Evolutionary conservation across 495 filamentous ascomycete genomes (phyloP).

Genomic region (Penicillium macrosclerotiorum): DNA sequence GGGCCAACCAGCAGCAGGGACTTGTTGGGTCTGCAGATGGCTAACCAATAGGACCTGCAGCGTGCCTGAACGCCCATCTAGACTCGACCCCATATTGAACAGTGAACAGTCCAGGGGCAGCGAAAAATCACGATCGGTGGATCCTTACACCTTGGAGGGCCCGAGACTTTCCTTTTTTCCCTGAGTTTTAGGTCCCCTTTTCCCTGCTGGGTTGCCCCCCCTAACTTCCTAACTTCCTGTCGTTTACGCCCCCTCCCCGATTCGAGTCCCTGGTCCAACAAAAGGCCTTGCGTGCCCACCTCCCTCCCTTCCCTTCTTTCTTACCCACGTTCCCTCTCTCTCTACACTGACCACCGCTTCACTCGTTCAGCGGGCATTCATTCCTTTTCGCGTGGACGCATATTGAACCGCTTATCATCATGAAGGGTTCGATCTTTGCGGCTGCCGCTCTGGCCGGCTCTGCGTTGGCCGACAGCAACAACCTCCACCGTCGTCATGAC

Average conservation of each 20-base stretch:
- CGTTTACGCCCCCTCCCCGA: conserved; percentile 35
- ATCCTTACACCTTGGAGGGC: background rate
- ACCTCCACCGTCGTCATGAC: conserved; percentile 61
- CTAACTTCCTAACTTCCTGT: conserved; percentile 37
- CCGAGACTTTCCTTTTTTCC: conserved; percentile 10
- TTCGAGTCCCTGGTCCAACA: conserved; percentile 28
- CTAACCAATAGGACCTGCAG: conserved; percentile 8
- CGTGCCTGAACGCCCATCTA: conserved; percentile 24
- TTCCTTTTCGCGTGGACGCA: conserved; percentile 43
- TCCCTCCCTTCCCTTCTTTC: conserved; percentile 35
- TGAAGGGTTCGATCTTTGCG: conserved; percentile 68
- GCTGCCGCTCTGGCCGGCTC: conserved; percentile 64
- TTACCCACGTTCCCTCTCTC: conserved; percentile 39
- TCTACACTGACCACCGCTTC: conserved; percentile 72
- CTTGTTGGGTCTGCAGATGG: background rate
- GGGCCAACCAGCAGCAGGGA: conserved; percentile 22
- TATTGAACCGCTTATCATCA: conserved; percentile 42
- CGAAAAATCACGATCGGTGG: conserved; percentile 24
- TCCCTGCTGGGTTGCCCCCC: conserved; percentile 9
- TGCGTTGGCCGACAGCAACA: conserved; percentile 57
- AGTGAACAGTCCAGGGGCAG: background rate
- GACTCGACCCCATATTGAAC: conserved; percentile 1
- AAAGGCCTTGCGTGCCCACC: conserved; percentile 53
- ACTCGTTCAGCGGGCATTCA: conserved; percentile 95
- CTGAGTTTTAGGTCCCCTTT: conserved; percentile 20